Evolutionary conservation across 1,284 basidiomycete species (phyloP), one percentile per base, ranked within the genome.

Genomic region (Xerocomus amazonicus): DNA sequence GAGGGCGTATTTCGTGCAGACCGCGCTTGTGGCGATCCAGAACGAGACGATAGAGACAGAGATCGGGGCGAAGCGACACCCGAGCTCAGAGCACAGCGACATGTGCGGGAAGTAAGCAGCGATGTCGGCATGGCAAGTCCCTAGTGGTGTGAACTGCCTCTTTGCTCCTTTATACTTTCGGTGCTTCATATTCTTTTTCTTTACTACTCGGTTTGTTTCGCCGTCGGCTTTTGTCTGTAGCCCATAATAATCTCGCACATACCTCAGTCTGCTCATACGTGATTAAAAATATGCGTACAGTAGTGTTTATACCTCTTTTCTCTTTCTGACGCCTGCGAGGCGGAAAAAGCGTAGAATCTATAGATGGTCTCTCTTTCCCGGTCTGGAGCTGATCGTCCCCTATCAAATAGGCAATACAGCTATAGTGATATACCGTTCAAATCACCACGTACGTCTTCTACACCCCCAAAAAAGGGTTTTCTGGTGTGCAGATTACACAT

Each of bases 121-220:
- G 63, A 69, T 7, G 55, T 65, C 31, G 61, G 63, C 19, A 65
- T 69, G 65, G 43, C 61, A 29, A 65, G 59, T 52, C 65, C 63
- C 34, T 65, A 61, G 48, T 31, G 42, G 48, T 31, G 42, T 16
- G 27, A 36, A 43, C n/a, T 19, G 26, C 26, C 7, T 38, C 14
- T 33, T 9, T 10, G n/a, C 39, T 38, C 32, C 17, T 31, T 41
- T 36, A 29, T 28, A 23, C 19, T 38, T 44, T 23, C 7, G 27
- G 46, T 12, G 14, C 17, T 27, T 9, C 27, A 45, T 43, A 2
- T 47, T 37, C 40, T 32, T 42, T 28, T 42, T 32, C 17, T 43
- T 28, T 35, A 19, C 10, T 50, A 26, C 28, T 60, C 23, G 56
- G 48, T 63, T 62, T 58, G 58, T 59, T 29, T 38, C 47, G 26